Conservation (phyloP, 768 basidiomycete species). For the Tricholomella constricta region DNA sequence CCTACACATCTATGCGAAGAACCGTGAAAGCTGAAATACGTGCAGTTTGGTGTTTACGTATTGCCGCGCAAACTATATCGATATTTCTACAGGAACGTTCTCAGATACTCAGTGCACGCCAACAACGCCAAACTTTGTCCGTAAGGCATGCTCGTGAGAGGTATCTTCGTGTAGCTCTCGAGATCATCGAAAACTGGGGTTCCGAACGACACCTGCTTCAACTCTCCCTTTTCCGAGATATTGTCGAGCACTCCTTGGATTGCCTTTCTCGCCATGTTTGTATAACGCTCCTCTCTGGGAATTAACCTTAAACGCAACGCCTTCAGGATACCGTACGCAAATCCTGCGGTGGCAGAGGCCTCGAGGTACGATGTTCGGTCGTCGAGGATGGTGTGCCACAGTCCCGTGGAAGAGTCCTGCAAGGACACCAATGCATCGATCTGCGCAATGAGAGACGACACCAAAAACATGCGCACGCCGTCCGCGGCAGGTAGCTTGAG, state of each 20-base stretch:
- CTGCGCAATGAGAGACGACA: slow-evolving; percentile 43
- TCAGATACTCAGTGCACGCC: slow-evolving; percentile 49
- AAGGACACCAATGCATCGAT: slow-evolving; percentile 47
- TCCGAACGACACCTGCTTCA: slow-evolving; percentile 51
- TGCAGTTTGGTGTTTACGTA: not conserved
- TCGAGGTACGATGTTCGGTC: slow-evolving; percentile 54
- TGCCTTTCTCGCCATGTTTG: slow-evolving; percentile 38
- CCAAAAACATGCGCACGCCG: slow-evolving; percentile 43
- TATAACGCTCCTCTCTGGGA: slow-evolving; percentile 40
- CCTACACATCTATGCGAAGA: slow-evolving; percentile 23
- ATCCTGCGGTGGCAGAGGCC: slow-evolving; percentile 49
- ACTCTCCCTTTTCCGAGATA: slow-evolving; percentile 47
- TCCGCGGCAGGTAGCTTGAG: slow-evolving; percentile 41
- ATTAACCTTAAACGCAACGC: slow-evolving; percentile 44
- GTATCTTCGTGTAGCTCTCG: slow-evolving; percentile 50
- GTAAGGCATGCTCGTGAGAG: slow-evolving; percentile 60
- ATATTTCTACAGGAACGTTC: slow-evolving; percentile 37
- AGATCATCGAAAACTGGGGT: slow-evolving; percentile 52
- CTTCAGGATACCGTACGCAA: slow-evolving; percentile 49
- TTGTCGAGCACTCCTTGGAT: slow-evolving; percentile 44
- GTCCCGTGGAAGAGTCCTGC: slow-evolving; percentile 45
- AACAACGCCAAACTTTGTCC: slow-evolving; percentile 54
- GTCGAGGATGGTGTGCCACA: slow-evolving; percentile 59
- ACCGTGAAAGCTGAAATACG: not conserved
- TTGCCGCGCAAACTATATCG: not conserved